Evolutionary conservation across 371 early-diverging fungal genomes (phyloP).

Genomic region (Syncephalis plumigaleata): DNA sequence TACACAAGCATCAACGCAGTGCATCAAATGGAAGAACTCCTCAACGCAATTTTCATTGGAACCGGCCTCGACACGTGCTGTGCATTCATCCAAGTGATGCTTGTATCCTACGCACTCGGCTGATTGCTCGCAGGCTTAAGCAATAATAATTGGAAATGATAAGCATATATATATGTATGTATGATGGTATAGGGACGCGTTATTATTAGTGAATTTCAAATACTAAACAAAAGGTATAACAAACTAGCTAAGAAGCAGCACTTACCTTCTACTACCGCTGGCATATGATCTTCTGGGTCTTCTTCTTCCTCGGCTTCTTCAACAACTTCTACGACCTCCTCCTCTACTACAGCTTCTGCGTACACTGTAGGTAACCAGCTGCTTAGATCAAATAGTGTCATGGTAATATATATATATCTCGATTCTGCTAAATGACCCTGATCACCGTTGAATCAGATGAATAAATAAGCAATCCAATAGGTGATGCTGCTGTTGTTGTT

Average conservation of each 20-base stretch:
- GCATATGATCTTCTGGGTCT: conserved; percentile 4
- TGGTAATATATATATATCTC: no score
- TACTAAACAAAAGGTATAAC: not conserved
- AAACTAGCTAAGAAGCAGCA: not conserved
- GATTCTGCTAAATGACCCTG: no score
- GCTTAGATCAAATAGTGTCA: no score
- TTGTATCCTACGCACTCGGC: conserved; percentile 16
- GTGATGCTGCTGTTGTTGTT: no score
- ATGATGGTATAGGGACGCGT: not conserved
- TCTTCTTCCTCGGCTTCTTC: conserved; percentile 5
- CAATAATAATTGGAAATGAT: not conserved
- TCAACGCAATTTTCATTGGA: conserved; percentile 20
- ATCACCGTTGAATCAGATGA: no score
- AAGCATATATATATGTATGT: no score
- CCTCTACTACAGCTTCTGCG: conserved; percentile 2
- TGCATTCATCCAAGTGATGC: conserved; percentile 23
- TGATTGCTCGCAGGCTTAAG: conserved; percentile 17
- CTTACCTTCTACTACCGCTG: conserved; percentile 3
- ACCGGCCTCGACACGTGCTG: conserved; percentile 18
- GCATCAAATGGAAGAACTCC: conserved; percentile 20
- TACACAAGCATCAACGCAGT: conserved; percentile 23
- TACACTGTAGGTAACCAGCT: conserved; percentile 6
- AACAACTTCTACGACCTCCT: not conserved
- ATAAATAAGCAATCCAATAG: no score
- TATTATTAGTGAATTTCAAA: not conserved